Evolutionary conservation across 331 rosid genomes (phyloP).

Genomic region (Phaseolus coccineus): DNA sequence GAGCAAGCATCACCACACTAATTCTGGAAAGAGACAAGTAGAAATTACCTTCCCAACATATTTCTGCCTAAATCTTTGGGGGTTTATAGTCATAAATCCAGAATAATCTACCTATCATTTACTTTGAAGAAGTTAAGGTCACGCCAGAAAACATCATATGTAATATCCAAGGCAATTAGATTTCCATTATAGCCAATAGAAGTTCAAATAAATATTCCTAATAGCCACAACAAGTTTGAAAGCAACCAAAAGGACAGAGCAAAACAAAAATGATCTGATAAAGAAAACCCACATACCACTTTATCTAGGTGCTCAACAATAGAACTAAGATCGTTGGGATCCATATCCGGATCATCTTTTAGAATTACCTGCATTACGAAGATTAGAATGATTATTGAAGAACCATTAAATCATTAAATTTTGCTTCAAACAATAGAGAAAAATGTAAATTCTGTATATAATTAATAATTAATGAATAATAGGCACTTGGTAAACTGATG

Average conservation of each 20-base stretch:
- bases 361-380: conserved; percentile 66
- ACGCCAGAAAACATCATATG: not conserved
- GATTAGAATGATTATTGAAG: conserved; percentile 60
- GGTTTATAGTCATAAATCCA: too few relatives aligned
- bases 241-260: conserved; percentile 15
- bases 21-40: too few relatives aligned
- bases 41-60: too few relatives aligned
- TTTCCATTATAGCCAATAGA: not conserved
- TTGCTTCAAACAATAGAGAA: conserved; percentile 61
- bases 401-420: conserved; percentile 47
- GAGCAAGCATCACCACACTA: too few relatives aligned
- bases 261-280: conserved; percentile 18
- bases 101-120: too few relatives aligned
- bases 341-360: conserved; percentile 80
- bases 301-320: conserved; percentile 88
- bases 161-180: conserved; percentile 28
- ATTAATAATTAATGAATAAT: conserved; percentile 9
- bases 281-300: conserved; percentile 61
- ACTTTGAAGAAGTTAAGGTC: too few relatives aligned
- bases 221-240: not conserved
- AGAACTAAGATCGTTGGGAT: conserved; percentile 81
- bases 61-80: too few relatives aligned
- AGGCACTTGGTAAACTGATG: too few relatives aligned
- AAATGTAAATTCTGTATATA: not conserved
- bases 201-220: too few relatives aligned